phyloP scores from a whole-genome alignment of 2,329 filamentous ascomycete species.

The Penicillium thymicola region DNA sequence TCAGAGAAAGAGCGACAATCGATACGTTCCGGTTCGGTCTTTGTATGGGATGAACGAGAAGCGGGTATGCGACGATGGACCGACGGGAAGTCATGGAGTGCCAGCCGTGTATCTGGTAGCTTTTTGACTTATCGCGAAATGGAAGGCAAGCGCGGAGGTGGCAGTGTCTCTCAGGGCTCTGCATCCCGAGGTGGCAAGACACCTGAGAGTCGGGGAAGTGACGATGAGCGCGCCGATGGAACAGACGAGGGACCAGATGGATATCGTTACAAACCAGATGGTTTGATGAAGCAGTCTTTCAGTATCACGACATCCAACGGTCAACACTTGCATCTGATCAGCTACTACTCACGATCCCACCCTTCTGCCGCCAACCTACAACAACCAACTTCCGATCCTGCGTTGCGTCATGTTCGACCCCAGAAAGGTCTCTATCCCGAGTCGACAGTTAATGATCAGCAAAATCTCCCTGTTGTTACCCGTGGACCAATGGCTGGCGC shows the following conservation, averaged over 20 bases:
- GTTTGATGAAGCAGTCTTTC: conserved; percentile 99
- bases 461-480: conserved; percentile 75
- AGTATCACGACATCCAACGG: conserved; percentile 90
- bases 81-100: conserved; percentile 98
- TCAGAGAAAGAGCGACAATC: conserved; percentile 97
- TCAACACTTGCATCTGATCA: conserved; percentile 95
- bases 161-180: conserved; percentile 58
- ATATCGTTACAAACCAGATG: conserved; percentile 92
- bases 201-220: conserved; percentile 77
- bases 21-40: conserved; percentile 94
- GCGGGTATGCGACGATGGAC: conserved; percentile 98
- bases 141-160: conserved; percentile 92
- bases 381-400: conserved; percentile 77
- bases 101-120: conserved; percentile 93
- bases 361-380: conserved; percentile 68
- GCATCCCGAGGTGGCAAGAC: conserved; percentile 67
- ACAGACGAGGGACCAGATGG: conserved; percentile 75
- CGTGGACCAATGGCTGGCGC: conserved; percentile 65
- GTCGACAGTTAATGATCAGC: conserved; percentile 82
- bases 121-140: conserved; percentile 97
- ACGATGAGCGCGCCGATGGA: conserved; percentile 71
- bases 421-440: conserved; percentile 97
- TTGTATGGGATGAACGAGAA: conserved; percentile 99
- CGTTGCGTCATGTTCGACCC: conserved; percentile 76
- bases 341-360: conserved; percentile 85